These are phyloP conservation scores for Scedosporium minutisporum DNA, from an alignment of 2,329 filamentous ascomycete species.

Conservation along the genomic window DNA sequence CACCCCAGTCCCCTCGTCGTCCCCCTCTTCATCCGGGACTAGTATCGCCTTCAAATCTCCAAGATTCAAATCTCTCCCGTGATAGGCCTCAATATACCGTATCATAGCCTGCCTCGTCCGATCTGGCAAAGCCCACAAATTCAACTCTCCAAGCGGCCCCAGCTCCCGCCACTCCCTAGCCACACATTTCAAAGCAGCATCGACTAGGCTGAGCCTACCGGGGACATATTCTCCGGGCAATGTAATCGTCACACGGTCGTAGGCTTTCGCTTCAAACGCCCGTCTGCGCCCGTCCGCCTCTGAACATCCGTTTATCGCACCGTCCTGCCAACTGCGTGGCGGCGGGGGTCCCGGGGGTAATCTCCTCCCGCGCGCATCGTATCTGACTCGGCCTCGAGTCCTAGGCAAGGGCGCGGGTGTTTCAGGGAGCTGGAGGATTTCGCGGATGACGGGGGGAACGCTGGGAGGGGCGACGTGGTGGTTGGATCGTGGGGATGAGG, in stretches of 20 bases:
- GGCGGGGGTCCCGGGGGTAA: constrained; percentile 49
- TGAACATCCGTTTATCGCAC: constrained; percentile 7
- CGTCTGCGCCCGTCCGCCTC: neutral
- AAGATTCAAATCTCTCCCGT: constrained; percentile 36
- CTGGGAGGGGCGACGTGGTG: constrained; percentile 33
- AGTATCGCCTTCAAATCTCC: constrained; percentile 41
- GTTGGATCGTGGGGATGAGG: constrained; percentile 14
- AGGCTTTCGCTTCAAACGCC: neutral
- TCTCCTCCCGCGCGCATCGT: constrained; percentile 38
- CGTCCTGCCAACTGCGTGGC: constrained; percentile 42
- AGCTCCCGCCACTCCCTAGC: constrained; percentile 36
- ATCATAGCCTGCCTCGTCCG: constrained; percentile 42
- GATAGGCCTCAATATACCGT: constrained; percentile 35
- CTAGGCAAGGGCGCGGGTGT: constrained; percentile 42
- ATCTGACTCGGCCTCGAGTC: constrained; percentile 27
- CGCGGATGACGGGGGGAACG: constrained; percentile 48
- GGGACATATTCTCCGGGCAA: constrained; percentile 34
- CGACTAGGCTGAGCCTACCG: constrained; percentile 37
- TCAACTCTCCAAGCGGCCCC: constrained; percentile 38
- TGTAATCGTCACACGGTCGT: neutral
- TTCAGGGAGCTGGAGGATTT: constrained; percentile 50
- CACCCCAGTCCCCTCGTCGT: constrained; percentile 6
- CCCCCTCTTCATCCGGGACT: constrained; percentile 13
- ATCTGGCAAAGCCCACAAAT: constrained; percentile 45
- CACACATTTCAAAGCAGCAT: constrained; percentile 38